phyloP scores from a whole-genome alignment of 129 eudicot genomes.

The Flaveria sonorensis region DNA sequence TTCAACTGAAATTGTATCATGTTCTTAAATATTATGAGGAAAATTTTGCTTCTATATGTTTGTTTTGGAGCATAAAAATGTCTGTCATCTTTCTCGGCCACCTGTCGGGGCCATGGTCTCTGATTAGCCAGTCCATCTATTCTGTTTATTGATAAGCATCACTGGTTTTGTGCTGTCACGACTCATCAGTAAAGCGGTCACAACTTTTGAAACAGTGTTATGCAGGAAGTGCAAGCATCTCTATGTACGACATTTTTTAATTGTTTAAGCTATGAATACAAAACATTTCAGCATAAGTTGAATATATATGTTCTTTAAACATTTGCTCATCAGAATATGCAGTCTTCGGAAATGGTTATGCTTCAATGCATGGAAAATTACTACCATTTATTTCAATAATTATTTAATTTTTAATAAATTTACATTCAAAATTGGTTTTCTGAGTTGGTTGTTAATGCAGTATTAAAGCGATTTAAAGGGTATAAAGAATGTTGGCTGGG shows the following conservation, averaged over 20 bases:
- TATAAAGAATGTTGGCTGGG: conserved; percentile 38
- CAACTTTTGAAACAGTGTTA: too few relatives aligned
- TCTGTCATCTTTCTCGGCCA: too few relatives aligned
- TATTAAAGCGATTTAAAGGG: neutral
- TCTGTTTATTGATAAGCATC: too few relatives aligned
- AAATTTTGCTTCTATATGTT: conserved; percentile 20
- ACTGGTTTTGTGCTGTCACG: too few relatives aligned
- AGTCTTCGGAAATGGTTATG: conserved; percentile 6
- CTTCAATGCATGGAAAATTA: neutral
- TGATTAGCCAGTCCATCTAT: too few relatives aligned
- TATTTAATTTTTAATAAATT: neutral
- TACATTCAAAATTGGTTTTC: neutral
- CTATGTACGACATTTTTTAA: too few relatives aligned
- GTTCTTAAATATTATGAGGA: conserved; percentile 21
- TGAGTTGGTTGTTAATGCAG: neutral
- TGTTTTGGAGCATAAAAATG: neutral
- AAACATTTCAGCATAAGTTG: too few relatives aligned
- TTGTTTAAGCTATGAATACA: too few relatives aligned
- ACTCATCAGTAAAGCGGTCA: too few relatives aligned
- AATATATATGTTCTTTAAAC: too few relatives aligned
- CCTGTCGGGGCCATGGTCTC: too few relatives aligned
- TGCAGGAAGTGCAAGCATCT: too few relatives aligned
- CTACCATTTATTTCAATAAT: neutral
- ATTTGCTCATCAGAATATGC: neutral
- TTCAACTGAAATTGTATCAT: conserved; percentile 34